These are phyloP conservation scores for Sistotremastrum suecicum DNA, from an alignment of 768 basidiomycete species.

Conservation along the genomic window DNA sequence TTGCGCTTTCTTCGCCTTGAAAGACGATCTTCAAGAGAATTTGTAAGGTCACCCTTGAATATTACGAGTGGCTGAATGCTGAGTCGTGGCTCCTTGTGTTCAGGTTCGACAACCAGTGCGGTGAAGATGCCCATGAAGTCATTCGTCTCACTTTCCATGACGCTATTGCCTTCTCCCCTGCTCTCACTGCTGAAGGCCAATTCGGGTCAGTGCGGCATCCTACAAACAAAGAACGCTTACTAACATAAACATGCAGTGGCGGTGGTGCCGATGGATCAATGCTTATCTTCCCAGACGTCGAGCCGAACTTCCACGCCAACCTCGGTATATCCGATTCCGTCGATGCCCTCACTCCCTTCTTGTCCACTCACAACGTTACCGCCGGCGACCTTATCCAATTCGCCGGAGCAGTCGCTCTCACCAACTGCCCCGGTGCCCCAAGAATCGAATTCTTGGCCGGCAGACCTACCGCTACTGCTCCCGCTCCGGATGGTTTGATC, in stretches of 20 bases:
- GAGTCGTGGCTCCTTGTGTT: neutral
- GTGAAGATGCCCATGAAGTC: conserved; percentile 10
- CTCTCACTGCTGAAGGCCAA: conserved; percentile 13
- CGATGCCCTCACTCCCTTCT: conserved; percentile 4
- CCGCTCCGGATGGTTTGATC: conserved; percentile 12
- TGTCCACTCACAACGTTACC: conserved; percentile 1
- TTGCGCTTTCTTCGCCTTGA: conserved; percentile 18
- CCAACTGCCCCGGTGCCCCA: conserved; percentile 7
- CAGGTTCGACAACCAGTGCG: conserved; percentile 5
- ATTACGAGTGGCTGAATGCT: neutral
- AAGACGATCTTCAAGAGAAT: conserved; percentile 5
- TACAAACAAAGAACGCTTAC: neutral
- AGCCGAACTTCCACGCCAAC: conserved; percentile 11
- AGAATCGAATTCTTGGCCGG: conserved; percentile 3
- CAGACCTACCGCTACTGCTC: conserved; percentile 5
- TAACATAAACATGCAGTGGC: conserved; percentile 6
- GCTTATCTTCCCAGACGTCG: conserved; percentile 26
- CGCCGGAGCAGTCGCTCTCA: conserved; percentile 3
- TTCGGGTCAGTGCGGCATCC: too few relatives aligned
- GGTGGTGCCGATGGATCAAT: conserved; percentile 33
- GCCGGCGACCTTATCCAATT: conserved; percentile 6
- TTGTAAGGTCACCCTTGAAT: neutral
- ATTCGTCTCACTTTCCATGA: conserved; percentile 23
- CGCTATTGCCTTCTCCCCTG: conserved; percentile 28
- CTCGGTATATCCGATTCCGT: conserved; percentile 5